phyloP scores from a whole-genome alignment of 1,139 yeast species.

The Candida neerlandica region DNA sequence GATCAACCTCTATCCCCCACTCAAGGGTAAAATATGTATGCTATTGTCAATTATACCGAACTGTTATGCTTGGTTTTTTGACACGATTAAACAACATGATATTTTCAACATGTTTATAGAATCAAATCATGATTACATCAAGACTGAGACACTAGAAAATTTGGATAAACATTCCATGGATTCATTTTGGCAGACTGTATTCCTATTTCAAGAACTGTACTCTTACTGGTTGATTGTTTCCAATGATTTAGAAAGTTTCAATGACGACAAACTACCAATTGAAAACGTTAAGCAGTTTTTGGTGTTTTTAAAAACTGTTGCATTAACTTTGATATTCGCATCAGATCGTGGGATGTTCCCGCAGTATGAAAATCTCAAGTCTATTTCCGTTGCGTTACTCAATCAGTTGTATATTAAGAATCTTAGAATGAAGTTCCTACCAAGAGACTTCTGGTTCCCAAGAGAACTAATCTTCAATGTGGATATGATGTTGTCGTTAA shows the following conservation, averaged over 20 bases:
- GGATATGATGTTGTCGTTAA: conserved; percentile 31
- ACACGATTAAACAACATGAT: conserved; percentile 20
- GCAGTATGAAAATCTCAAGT: conserved; percentile 31
- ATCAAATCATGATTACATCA: conserved; percentile 25
- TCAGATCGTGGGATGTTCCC: conserved; percentile 12
- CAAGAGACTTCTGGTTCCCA: conserved; percentile 59
- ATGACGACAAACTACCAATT: conserved; percentile 44
- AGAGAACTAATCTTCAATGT: conserved; percentile 29
- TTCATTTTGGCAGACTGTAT: conserved; percentile 37
- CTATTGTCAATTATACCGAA: conserved; percentile 39
- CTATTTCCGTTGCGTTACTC: conserved; percentile 52
- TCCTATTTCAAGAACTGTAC: conserved; percentile 42
- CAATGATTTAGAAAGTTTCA: conserved; percentile 66
- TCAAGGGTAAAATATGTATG: conserved; percentile 38
- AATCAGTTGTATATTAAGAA: conserved; percentile 74
- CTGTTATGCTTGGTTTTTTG: conserved; percentile 33
- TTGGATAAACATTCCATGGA: conserved; percentile 11
- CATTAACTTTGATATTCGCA: conserved; percentile 56
- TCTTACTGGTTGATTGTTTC: conserved; percentile 61
- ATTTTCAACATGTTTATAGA: conserved; percentile 21
- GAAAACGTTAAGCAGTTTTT: conserved; percentile 51
- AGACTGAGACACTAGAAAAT: conserved; percentile 17
- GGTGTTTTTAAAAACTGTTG: conserved; percentile 53
- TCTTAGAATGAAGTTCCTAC: conserved; percentile 60
- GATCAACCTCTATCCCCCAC: conserved; percentile 32